phyloP scores from a whole-genome alignment of 2,329 filamentous ascomycete species.

The Xylaria sp. region DNA sequence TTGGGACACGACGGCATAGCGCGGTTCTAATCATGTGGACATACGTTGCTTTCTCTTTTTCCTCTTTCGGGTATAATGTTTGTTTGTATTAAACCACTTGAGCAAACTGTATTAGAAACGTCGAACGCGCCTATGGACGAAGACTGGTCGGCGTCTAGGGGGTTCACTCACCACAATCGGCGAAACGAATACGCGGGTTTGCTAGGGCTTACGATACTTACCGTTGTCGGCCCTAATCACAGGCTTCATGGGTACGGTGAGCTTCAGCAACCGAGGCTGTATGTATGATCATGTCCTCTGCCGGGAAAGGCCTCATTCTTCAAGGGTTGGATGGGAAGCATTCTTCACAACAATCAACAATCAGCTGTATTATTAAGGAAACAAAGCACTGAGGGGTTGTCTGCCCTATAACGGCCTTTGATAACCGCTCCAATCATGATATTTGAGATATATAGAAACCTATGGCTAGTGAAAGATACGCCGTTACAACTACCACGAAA shows the following conservation, averaged over 20 bases:
- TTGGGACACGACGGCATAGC: constrained; percentile 56
- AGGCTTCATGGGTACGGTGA: constrained; percentile 8
- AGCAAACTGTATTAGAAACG: constrained; percentile 2
- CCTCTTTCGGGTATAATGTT: neutral
- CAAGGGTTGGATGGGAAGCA: neutral
- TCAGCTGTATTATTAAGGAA: constrained; percentile 26
- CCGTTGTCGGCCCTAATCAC: neutral
- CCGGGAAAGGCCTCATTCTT: neutral
- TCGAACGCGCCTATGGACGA: constrained; percentile 9
- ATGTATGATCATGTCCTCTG: constrained; percentile 8
- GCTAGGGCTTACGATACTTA: constrained; percentile 1
- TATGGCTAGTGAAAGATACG: neutral
- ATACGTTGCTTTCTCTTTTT: neutral
- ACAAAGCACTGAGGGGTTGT: neutral
- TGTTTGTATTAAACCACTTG: constrained; percentile 6
- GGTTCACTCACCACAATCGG: neutral
- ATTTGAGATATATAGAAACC: constrained; percentile 4
- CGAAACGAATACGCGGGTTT: constrained; percentile 9
- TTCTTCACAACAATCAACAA: neutral
- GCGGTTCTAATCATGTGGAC: constrained; percentile 2
- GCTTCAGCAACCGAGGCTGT: constrained; percentile 26
- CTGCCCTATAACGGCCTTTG: constrained; percentile 8
- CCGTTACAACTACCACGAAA: neutral
- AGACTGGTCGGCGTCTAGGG: constrained; percentile 14
- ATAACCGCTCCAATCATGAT: constrained; percentile 24